Evolutionary conservation across 805 yeast genomes (phyloP).

Genomic region (Candida sakaeoensis): DNA sequence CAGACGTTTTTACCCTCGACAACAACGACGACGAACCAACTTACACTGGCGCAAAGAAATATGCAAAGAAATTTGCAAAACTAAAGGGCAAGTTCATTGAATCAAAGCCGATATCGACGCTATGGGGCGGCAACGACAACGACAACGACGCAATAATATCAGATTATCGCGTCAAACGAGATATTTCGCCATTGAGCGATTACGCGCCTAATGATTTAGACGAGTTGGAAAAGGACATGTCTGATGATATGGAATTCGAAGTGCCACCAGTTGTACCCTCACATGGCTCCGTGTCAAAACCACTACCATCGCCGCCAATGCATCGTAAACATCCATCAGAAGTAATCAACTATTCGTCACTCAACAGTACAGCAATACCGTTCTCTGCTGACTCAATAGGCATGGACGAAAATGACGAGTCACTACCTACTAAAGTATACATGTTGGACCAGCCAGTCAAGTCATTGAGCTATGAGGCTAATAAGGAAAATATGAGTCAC

Average conservation of each 20-base stretch:
- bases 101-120: slow-evolving; percentile 29
- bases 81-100: slow-evolving; percentile 29
- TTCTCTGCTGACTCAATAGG: slow-evolving; percentile 44
- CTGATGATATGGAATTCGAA: slow-evolving; percentile 8
- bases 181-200: slow-evolving; percentile 20
- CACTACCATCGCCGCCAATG: slow-evolving; percentile 13
- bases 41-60: slow-evolving; percentile 18
- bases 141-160: background rate
- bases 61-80: slow-evolving; percentile 26
- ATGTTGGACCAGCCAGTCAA: slow-evolving; percentile 32
- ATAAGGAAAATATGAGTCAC: slow-evolving; percentile 8
- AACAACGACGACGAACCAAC: slow-evolving; percentile 12
- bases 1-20: slow-evolving; percentile 13
- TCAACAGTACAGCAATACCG: slow-evolving; percentile 26
- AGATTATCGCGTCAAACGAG: slow-evolving; percentile 7
- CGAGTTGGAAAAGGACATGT: slow-evolving; percentile 3
- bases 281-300: slow-evolving; percentile 9
- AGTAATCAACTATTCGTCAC: slow-evolving; percentile 15
- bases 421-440: slow-evolving; percentile 33
- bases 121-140: slow-evolving; percentile 17
- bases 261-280: slow-evolving; percentile 25
- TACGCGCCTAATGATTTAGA: slow-evolving; percentile 11
- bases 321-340: slow-evolving; percentile 22
- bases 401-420: slow-evolving; percentile 20
- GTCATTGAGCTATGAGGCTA: slow-evolving; percentile 22